Evolutionary conservation across 225 moss, liverwort and hornwort species (phyloP), one percentile per base, ranked within the genome.

Genomic region (Physcomitrium patens): DNA sequence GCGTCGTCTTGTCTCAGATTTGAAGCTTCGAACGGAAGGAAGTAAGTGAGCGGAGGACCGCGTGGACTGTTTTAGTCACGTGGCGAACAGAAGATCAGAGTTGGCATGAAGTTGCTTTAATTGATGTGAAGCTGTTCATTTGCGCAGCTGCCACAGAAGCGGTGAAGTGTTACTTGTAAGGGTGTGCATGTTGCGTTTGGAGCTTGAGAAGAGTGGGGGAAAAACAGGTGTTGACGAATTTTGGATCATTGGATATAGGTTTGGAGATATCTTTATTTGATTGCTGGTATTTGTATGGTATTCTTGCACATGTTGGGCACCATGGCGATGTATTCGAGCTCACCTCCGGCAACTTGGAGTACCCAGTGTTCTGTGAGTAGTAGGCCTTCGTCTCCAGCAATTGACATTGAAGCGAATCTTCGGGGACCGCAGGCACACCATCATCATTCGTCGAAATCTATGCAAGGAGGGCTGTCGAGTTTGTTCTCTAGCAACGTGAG

Each of bases 261-360:
- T 4, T 59, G 43, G 65, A 24, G 13, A 18, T 23, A 23, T 23
- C 13, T 65, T 44, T 65, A 9, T 13, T 66, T 60, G 13, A 65
- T 63, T 61, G 45, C 17, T 50, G 14, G 63, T 4, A 1, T 65
- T 46, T 27, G 48, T 16, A 48, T 43, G 51, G 22, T 47, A 20
- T 70, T 16, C 11, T 52, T 84, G 89, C 86, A 82, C 9, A 91
- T 92, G 87, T 86, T 85, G 78, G 94, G 84, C 37, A 59, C 78
- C 56, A 88, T 95, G 83, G 84, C 82, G 68, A 43, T 93, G 72
- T 91, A 91, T 73, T 95, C 95, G 64, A 91, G 95, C 80, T 95
- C 92, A 27, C 90, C 94, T 55, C 92, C 92, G 55, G 75, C 91
- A 24, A 70, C 84, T 12, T 92, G 91, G 89, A 74, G 86, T 63